phyloP scores from a whole-genome alignment of 805 yeast species.

The Pichia manshurica region DNA sequence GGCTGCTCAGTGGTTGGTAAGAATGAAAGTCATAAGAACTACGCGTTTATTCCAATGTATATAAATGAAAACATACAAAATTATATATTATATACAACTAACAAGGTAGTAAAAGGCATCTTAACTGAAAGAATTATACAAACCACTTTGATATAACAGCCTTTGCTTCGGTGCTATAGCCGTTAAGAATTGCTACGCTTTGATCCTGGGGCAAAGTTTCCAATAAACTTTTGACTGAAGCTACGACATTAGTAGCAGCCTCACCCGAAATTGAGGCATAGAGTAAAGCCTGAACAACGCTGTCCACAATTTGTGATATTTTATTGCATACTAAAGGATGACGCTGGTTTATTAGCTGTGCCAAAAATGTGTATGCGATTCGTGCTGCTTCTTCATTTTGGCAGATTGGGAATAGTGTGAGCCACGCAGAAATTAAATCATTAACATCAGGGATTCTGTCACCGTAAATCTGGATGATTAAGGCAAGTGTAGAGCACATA shows the following conservation, averaged over 20 bases:
- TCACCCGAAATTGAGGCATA: slow-evolving; percentile 62
- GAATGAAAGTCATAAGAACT: no score
- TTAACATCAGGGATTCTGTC: slow-evolving; percentile 53
- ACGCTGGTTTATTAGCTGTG: slow-evolving; percentile 61
- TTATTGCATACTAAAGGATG: slow-evolving; percentile 53
- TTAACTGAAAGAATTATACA: slow-evolving; percentile 12
- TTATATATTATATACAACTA: no score
- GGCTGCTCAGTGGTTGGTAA: no score
- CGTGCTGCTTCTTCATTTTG: slow-evolving; percentile 88
- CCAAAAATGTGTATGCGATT: slow-evolving; percentile 68
- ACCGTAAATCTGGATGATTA: slow-evolving; percentile 65
- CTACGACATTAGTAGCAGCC: slow-evolving; percentile 60
- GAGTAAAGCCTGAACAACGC: slow-evolving; percentile 69
- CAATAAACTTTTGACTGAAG: slow-evolving; percentile 57
- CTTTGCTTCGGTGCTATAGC: slow-evolving; percentile 56
- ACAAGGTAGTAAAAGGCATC: no score
- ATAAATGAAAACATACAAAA: no score
- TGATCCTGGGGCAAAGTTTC: slow-evolving; percentile 62
- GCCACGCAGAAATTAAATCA: slow-evolving; percentile 67
- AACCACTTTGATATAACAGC: slow-evolving; percentile 40
- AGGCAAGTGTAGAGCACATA: slow-evolving; percentile 76
- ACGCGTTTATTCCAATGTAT: no score
- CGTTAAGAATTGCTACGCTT: slow-evolving; percentile 57
- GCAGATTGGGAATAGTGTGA: slow-evolving; percentile 71
- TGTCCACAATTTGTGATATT: slow-evolving; percentile 56